Evolutionary conservation across 2,329 filamentous ascomycete genomes (phyloP).

Genomic region (Pseudocercospora vitis): DNA sequence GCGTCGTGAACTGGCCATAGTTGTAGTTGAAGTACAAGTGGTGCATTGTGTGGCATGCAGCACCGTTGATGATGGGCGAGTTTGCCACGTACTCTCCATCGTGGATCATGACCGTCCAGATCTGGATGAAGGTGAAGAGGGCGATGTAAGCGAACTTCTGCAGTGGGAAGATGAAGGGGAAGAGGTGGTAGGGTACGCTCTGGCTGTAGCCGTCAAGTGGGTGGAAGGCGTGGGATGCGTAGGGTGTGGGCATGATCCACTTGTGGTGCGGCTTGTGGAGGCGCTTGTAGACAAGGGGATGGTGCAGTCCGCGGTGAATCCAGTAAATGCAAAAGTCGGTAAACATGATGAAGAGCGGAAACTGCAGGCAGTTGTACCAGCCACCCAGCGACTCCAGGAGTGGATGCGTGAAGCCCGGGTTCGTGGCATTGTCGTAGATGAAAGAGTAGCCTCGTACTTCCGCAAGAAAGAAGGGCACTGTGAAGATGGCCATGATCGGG

Average conservation of each 20-base stretch:
- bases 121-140: slow-evolving; percentile 88
- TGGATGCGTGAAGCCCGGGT: slow-evolving; percentile 33
- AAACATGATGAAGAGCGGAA: slow-evolving; percentile 83
- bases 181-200: slow-evolving; percentile 87
- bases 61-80: slow-evolving; percentile 88
- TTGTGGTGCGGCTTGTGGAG: slow-evolving; percentile 98
- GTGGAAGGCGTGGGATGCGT: slow-evolving; percentile 90
- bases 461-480: slow-evolving; percentile 74
- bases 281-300: slow-evolving; percentile 76
- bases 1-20: slow-evolving; percentile 90
- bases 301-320: slow-evolving; percentile 84
- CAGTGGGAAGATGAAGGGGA: slow-evolving; percentile 87
- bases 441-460: slow-evolving; percentile 84
- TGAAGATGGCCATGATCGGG: slow-evolving; percentile 80
- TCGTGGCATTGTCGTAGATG: slow-evolving; percentile 69
- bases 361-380: slow-evolving; percentile 72
- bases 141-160: slow-evolving; percentile 86
- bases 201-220: slow-evolving; percentile 88
- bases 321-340: slow-evolving; percentile 91
- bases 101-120: slow-evolving; percentile 96
- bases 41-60: slow-evolving; percentile 90
- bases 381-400: slow-evolving; percentile 41
- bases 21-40: slow-evolving; percentile 88
- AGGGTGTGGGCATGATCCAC: slow-evolving; percentile 98
- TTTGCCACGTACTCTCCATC: slow-evolving; percentile 93